A percentile compares a stretch with the other conserved stretches of the same genome.
Conservation (phyloP, 208 protist species). For the Tetramitus jugosus region DNA sequence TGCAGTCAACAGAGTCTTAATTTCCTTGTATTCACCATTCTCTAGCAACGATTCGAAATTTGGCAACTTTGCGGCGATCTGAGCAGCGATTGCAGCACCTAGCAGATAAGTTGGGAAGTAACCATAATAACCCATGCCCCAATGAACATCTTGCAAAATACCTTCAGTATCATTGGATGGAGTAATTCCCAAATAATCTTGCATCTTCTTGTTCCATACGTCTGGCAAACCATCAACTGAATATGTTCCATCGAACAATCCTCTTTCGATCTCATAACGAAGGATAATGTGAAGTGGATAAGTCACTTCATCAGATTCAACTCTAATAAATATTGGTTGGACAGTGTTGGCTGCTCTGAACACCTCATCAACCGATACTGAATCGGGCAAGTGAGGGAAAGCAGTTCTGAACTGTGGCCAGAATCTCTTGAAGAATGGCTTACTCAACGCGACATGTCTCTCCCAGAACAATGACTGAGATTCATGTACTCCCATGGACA, state of each 20-base stretch:
- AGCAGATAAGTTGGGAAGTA: slow-evolving; percentile 76
- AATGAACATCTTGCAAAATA: slow-evolving; percentile 76
- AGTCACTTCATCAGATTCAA: slow-evolving; percentile 71
- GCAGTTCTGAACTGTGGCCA: background rate
- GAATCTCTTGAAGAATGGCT: slow-evolving; percentile 44
- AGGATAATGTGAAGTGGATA: slow-evolving; percentile 77
- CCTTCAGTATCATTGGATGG: slow-evolving; percentile 60
- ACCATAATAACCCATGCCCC: slow-evolving; percentile 55
- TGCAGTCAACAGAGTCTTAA: slow-evolving; percentile 27
- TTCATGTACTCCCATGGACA: slow-evolving; percentile 70
- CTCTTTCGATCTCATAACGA: slow-evolving; percentile 72
- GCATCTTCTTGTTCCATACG: slow-evolving; percentile 71
- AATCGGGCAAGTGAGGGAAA: background rate
- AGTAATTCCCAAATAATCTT: slow-evolving; percentile 63
- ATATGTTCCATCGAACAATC: slow-evolving; percentile 61
- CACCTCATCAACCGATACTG: background rate
- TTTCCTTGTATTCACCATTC: slow-evolving; percentile 43
- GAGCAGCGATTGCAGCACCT: slow-evolving; percentile 66
- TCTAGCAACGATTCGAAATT: slow-evolving; percentile 47
- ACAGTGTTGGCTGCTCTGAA: background rate
- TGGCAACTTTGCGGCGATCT: slow-evolving; percentile 58
- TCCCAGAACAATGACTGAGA: slow-evolving; percentile 76
- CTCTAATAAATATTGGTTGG: slow-evolving; percentile 58
- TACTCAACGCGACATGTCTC: slow-evolving; percentile 52
- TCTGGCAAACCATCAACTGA: slow-evolving; percentile 61